A percentile compares a stretch with the other conserved stretches of the same genome.
phyloP scores from a whole-genome alignment of 108 stramenopile species.

The Fistulifera pelliculosa region DNA sequence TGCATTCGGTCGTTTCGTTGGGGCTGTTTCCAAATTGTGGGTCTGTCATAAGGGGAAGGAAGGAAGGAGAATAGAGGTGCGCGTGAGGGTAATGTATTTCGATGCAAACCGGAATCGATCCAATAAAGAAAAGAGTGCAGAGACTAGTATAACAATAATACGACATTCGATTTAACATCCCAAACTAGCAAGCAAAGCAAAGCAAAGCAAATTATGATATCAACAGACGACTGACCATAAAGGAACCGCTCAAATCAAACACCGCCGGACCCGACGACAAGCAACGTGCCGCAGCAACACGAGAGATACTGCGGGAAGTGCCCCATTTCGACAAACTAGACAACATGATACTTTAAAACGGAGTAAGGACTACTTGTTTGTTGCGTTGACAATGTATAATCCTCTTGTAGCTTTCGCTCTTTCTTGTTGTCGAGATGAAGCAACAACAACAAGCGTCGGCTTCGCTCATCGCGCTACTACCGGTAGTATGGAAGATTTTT shows the following conservation, averaged over 20 bases:
- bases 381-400: no score
- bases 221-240: neutral
- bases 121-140: neutral
- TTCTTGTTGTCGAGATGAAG: no score
- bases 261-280: neutral
- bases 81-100: constrained; percentile 1
- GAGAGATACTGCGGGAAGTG: neutral
- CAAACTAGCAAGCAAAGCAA: no score
- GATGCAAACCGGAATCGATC: neutral
- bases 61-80: neutral
- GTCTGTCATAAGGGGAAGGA: constrained; percentile 26
- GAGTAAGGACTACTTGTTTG: no score
- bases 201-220: neutral
- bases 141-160: neutral
- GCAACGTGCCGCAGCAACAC: neutral
- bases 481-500: no score
- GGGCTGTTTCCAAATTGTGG: constrained; percentile 69
- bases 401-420: no score
- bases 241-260: neutral
- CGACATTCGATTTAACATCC: no score
- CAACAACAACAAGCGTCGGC: no score
- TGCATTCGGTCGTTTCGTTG: constrained; percentile 54
- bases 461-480: no score
- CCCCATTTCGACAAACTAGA: no score
- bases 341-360: no score